phyloP scores from a whole-genome alignment of 2,329 filamentous ascomycete species.

The Aureobasidium pullulans region DNA sequence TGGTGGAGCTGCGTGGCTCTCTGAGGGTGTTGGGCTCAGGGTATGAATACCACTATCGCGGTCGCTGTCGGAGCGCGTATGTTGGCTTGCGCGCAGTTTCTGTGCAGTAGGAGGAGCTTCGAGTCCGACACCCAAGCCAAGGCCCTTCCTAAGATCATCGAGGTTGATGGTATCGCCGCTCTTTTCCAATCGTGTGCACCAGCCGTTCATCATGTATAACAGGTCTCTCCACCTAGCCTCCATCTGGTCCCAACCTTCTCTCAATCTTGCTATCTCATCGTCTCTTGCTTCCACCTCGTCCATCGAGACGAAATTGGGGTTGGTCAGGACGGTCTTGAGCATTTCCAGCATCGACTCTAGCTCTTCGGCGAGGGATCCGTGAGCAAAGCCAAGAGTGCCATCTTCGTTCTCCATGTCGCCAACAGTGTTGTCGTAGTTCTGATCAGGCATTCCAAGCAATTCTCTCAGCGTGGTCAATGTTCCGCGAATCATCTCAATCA shows the following conservation, averaged over 20 bases:
- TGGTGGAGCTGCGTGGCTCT: slow-evolving; percentile 18
- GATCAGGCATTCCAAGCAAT: slow-evolving; percentile 46
- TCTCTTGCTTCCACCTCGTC: slow-evolving; percentile 92
- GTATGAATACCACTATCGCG: not conserved
- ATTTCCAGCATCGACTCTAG: slow-evolving; percentile 74
- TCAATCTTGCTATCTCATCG: slow-evolving; percentile 76
- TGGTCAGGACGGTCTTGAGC: slow-evolving; percentile 76
- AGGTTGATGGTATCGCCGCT: slow-evolving; percentile 62
- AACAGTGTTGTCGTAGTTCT: slow-evolving; percentile 22
- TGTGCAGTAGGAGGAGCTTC: slow-evolving; percentile 13
- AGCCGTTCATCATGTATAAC: slow-evolving; percentile 82
- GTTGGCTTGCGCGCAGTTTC: slow-evolving; percentile 11
- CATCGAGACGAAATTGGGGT: slow-evolving; percentile 90
- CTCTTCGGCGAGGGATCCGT: slow-evolving; percentile 63
- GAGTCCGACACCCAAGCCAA: slow-evolving; percentile 47
- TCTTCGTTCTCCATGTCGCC: slow-evolving; percentile 17
- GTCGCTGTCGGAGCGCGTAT: not conserved
- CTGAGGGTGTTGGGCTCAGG: not conserved
- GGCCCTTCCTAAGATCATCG: slow-evolving; percentile 54
- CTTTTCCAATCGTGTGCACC: slow-evolving; percentile 73
- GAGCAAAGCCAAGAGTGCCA: slow-evolving; percentile 39
- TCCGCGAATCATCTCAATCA: slow-evolving; percentile 64
- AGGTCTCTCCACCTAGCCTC: slow-evolving; percentile 85
- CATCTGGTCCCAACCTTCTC: slow-evolving; percentile 88
- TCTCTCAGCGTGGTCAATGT: slow-evolving; percentile 66